Conservation (phyloP, 2,329 filamentous ascomycete genomes). For the Sclerotiophoma versabilis region DNA sequence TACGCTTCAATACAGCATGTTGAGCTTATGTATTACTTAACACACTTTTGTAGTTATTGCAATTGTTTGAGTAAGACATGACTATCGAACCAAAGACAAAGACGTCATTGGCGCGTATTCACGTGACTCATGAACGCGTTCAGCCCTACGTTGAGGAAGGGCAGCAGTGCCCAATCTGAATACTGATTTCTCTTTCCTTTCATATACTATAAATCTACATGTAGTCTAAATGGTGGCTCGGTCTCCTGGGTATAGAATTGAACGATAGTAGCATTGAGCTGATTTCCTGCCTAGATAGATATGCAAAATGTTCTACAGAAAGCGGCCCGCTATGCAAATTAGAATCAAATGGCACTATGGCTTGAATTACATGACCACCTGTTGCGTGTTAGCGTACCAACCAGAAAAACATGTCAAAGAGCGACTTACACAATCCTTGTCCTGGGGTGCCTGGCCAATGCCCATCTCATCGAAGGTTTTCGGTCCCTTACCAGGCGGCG, state of each 20-base stretch:
- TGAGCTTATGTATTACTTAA: too few relatives aligned
- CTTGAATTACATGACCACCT: conserved; percentile 40
- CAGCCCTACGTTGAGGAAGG: not conserved
- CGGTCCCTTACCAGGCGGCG: conserved; percentile 72
- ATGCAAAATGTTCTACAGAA: conserved; percentile 21
- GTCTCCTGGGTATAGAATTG: conserved; percentile 11
- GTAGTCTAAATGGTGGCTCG: not conserved
- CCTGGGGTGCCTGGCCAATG: conserved; percentile 80
- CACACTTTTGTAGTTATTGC: not conserved
- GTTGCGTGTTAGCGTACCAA: conserved; percentile 13
- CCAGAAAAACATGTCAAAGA: not conserved
- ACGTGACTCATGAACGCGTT: conserved; percentile 4
- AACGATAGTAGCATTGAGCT: conserved; percentile 21
- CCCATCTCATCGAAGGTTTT: conserved; percentile 99
- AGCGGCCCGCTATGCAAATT: conserved; percentile 29
- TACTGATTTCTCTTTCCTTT: not conserved
- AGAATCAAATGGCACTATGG: conserved; percentile 1
- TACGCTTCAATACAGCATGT: not conserved
- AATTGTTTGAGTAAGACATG: not conserved
- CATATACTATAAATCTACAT: conserved; percentile 6
- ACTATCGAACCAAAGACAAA: too few relatives aligned
- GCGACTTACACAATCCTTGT: conserved; percentile 84
- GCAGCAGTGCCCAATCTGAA: not conserved
- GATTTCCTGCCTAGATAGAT: conserved; percentile 12
- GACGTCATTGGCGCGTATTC: conserved; percentile 1